Evolutionary conservation across 345 rosid genomes (phyloP), one percentile per base, ranked within the genome.

Genomic region (Boechera stricta): DNA sequence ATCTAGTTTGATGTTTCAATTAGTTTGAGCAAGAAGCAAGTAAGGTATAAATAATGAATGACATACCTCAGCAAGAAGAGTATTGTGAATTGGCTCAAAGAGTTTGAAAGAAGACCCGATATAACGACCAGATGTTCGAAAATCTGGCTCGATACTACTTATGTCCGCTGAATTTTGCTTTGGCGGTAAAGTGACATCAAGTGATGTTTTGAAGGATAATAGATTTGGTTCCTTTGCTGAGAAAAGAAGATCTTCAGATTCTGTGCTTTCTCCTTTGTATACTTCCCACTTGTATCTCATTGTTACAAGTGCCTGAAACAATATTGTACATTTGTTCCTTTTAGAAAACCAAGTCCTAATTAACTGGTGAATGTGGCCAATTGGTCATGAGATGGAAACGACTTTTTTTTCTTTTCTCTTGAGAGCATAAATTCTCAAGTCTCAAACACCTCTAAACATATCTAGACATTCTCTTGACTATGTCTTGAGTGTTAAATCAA

Each of bases 71-170:
- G 93, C 90, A 73, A 90, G 82, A 69, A 84, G 69, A 67, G 86
- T 74, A 3, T 75, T 85, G 44, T 82, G 76, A 45, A 64, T 55
- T 45, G 77, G 87, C 35, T 67, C 74, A 58, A 47, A 80, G 31
- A 88, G 90, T 76, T 90, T 88, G 81, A 87, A 88, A 45, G 91
- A 90, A n/a, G 86, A 60, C 36, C 87, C 82, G 1, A 87, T 42
- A 41, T 80, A 81, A 32, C 82, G 60, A 36, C 90, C 89, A 32
- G 36, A 72, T 7, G 85, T 81, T 44, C 31, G 82, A 73, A 89
- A 91, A 60, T 89, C 88, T 1, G 83, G 71, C 3, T 29, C 54
- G 16, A 18, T 18, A 35, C 49, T 38, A 77, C 1, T 33, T 0
- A 33, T 60, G 12, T 48, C 64, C 18, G 58, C 60, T 6, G 16